A percentile compares a stretch with the other conserved stretches of the same genome.
Conservation (phyloP, 1,284 basidiomycete species). For the Earliella scabrosa region DNA sequence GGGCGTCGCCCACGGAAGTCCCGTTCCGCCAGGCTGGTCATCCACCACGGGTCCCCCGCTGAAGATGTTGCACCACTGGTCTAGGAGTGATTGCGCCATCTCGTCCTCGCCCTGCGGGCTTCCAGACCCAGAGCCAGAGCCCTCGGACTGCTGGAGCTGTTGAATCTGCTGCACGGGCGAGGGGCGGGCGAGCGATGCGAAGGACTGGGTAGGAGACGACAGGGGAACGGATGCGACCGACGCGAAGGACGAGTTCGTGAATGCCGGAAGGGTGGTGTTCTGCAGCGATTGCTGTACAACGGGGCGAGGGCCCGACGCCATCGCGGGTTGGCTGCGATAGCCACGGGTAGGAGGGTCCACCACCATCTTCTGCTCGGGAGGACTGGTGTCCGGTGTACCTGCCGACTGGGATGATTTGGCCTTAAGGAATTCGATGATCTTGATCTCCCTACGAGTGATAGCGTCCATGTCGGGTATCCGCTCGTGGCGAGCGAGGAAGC, state of each 20-base stretch:
- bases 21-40: slow-evolving; percentile 48
- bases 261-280: slow-evolving; percentile 3
- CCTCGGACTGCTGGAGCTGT: slow-evolving; percentile 57
- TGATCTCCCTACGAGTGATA: slow-evolving; percentile 78
- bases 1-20: slow-evolving; percentile 66
- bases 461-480: slow-evolving; percentile 74
- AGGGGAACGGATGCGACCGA: slow-evolving; percentile 18
- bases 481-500: slow-evolving; percentile 76
- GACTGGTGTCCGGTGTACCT: slow-evolving; percentile 39
- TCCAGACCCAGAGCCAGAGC: slow-evolving; percentile 36
- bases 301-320: slow-evolving; percentile 48
- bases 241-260: slow-evolving; percentile 24
- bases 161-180: slow-evolving; percentile 36
- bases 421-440: slow-evolving; percentile 81
- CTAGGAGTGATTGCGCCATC: slow-evolving; percentile 73
- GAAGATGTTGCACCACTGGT: slow-evolving; percentile 81
- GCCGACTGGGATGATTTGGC: slow-evolving; percentile 60
- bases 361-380: slow-evolving; percentile 13
- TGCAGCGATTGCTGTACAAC: slow-evolving; percentile 11
- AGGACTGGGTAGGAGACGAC: slow-evolving; percentile 11
- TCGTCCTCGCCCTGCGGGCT: slow-evolving; percentile 78
- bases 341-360: not conserved
- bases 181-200: slow-evolving; percentile 12
- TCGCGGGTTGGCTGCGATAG: not conserved
- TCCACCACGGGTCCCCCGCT: slow-evolving; percentile 65